Percentiles rank a stretch among this genome's conserved stretches.
Conservation (phyloP, 306 rosid genomes). For the Inga oerstediana region DNA sequence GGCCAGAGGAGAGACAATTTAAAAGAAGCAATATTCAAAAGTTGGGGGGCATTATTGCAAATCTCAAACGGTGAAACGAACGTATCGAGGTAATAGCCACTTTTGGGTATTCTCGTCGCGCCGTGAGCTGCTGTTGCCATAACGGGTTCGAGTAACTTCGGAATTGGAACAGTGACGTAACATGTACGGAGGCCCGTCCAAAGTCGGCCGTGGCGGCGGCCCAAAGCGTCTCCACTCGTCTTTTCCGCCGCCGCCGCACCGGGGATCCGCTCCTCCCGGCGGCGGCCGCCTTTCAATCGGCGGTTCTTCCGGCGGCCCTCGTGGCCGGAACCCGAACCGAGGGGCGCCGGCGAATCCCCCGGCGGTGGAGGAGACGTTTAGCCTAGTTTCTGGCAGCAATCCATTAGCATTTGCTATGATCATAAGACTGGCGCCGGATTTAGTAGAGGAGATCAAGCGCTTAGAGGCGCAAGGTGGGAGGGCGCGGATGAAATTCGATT, state of each 20-base stretch:
- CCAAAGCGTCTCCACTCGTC: constrained; percentile 59
- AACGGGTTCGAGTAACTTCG: constrained; percentile 32
- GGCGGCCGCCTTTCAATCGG: constrained; percentile 68
- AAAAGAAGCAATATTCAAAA: not conserved
- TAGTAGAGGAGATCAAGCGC: constrained; percentile 95
- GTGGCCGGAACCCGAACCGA: constrained; percentile 44
- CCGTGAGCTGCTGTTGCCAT: constrained; percentile 6
- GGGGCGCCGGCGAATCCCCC: constrained; percentile 38
- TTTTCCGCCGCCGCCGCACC: constrained; percentile 54
- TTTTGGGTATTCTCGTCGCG: constrained; percentile 1
- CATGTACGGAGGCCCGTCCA: constrained; percentile 85
- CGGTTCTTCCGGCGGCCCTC: constrained; percentile 40
- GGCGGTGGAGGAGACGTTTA: constrained; percentile 77
- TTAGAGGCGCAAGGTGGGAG: constrained; percentile 80
- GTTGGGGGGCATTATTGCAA: not conserved
- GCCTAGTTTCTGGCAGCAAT: constrained; percentile 65
- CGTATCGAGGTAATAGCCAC: not conserved
- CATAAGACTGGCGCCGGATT: constrained; percentile 78
- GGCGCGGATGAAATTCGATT: constrained; percentile 78
- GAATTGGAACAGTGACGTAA: constrained; percentile 27
- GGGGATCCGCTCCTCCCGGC: constrained; percentile 44
- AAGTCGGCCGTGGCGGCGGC: constrained; percentile 83
- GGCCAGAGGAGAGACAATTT: too few relatives aligned
- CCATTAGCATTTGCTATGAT: constrained; percentile 85
- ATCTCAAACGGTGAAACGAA: not conserved